Conservation (phyloP, 331 rosid species). For the Malus hybrid region DNA sequence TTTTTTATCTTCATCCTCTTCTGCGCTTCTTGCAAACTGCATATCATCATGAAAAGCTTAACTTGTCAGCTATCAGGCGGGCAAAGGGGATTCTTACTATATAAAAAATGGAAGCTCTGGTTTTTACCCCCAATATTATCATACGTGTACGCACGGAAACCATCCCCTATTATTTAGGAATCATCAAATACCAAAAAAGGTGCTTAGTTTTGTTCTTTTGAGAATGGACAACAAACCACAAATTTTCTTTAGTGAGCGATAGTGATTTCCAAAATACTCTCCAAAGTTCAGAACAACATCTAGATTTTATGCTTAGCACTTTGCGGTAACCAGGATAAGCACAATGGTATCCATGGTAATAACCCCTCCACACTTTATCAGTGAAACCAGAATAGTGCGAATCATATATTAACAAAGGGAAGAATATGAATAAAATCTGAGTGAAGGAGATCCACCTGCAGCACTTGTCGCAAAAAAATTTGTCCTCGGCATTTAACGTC, state of each 20-base stretch:
- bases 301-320: neutral
- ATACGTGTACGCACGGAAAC: neutral
- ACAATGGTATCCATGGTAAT: neutral
- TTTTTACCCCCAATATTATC: neutral
- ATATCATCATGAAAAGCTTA: conserved; percentile 16
- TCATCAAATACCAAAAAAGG: neutral
- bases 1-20: conserved; percentile 99
- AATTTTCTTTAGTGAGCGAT: neutral
- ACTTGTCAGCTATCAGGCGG: conserved; percentile 7
- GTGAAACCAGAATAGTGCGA: neutral
- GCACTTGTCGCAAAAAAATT: conserved; percentile 97
- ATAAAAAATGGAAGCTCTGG: neutral
- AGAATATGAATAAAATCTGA: neutral
- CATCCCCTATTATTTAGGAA: neutral
- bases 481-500: conserved; percentile 95
- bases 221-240: neutral
- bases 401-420: neutral
- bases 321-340: neutral
- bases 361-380: neutral
- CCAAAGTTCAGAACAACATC: neutral
- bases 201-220: neutral
- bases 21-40: conserved; percentile 99
- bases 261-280: neutral
- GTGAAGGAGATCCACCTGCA: conserved; percentile 62
- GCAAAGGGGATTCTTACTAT: neutral